Conservation (phyloP, 257 asterid species). For the Lycium barbarum region DNA sequence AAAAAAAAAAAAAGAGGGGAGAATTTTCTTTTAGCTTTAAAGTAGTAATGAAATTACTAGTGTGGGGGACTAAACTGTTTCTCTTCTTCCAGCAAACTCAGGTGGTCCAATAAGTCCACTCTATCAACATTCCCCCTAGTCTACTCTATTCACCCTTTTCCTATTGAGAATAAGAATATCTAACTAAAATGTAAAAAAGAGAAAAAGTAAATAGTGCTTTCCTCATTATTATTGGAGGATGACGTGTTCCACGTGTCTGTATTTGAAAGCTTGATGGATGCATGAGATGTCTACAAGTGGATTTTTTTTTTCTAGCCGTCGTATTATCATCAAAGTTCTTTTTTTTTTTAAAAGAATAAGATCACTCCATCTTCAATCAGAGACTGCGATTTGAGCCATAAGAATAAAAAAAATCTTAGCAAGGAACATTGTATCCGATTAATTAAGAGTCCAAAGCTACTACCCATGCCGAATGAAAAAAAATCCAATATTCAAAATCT, state of each 20-base stretch:
- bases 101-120: conserved; percentile 6
- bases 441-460: too few relatives aligned
- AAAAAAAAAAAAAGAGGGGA: too few relatives aligned
- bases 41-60: background rate
- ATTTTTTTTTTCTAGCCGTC: background rate
- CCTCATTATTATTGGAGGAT: background rate
- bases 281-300: conserved; percentile 11
- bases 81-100: background rate
- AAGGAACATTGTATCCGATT: too few relatives aligned
- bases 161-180: too few relatives aligned
- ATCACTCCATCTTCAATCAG: too few relatives aligned
- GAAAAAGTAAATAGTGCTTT: background rate
- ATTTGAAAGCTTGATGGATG: background rate
- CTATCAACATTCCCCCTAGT: background rate
- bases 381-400: too few relatives aligned
- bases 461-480: background rate
- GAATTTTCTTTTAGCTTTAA: background rate
- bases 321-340: too few relatives aligned
- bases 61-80: background rate
- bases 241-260: background rate
- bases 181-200: too few relatives aligned
- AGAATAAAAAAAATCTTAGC: too few relatives aligned
- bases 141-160: background rate
- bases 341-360: too few relatives aligned
- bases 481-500: background rate